Evolutionary conservation across 805 yeast species (phyloP), one percentile per base, ranked within the genome.

Genomic region (Candida coleopterorum): DNA sequence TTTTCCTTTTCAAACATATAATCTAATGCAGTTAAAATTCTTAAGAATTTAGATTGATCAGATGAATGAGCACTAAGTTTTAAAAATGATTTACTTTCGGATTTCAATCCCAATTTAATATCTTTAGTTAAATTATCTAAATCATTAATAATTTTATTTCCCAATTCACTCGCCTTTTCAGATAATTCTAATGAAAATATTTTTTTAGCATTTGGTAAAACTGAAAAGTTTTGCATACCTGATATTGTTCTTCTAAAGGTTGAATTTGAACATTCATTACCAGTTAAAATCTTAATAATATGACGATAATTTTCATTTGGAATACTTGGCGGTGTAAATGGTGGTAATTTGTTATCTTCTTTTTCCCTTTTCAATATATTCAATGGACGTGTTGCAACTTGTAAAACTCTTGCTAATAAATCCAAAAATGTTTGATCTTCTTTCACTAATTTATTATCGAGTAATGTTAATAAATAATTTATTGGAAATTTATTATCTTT

Each of bases 1-100:
- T 17, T 52, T 52, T 20, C 48, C 49, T 45, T 46, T 18, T 53
- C 53, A 55, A 76, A 83, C 52, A 89, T 66, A 47, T 82, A 86
- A 49, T 89, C 96, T 40, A 89, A 69, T 0, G 96, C 95, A 1
- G 97, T 88, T 42, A 89, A 66, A 2, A 87, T 79, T 35, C 96
- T 72, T 37, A 90, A 64, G n/a, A 93, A 60, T 50, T 87, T 88
- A 6, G 96, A 85, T 55, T 93, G 97, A 42, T 84, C 88, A 0
- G 96, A 84, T 28, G 84, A 77, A 1, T 88, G 76, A 0, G 86
- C 75, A 2, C 93, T 84, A 51, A 89, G 85, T 47, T 76, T 77
- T 18, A 75, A 61, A 41, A 88, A 67, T 3, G 78, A 61, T 18
- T 73, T 76, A 16, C 74, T 69, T 32, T 72, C 75, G 18, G 74